Base-by-base conservation (phyloP, 2,329 filamentous ascomycete genomes). In the Diaporthe helianthi region DNA sequence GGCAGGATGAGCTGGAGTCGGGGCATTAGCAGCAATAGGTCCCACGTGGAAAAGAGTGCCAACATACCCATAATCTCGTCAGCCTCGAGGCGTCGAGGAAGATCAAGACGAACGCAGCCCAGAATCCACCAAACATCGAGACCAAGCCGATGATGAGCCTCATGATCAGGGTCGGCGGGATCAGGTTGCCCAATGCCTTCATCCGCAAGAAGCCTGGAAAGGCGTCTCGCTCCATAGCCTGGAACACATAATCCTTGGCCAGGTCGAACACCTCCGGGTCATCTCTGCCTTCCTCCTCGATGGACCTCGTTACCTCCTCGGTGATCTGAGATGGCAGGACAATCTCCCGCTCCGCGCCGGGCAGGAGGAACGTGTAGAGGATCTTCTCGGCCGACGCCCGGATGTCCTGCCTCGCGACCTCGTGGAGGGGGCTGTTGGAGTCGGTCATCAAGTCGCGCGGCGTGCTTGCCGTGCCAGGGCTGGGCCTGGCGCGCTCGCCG, bases 141-240 rank as follows among this genome's bases (percentile, higher is more conserved):
- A 96, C 84, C 65, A 99, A 86, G 44, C 95, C 96, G 73, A 97
- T 79, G 54, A 97, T 93, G 64, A 98, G 84, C 66, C 96, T 88
- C 74, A 97, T 86, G 77, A 98, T 89, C 74, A 97, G 90, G 55
- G 93, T 97, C 19, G 95, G 89, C 3, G 95, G 96, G 33, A 99
- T 95, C 17, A 99, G 86, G 77, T 99, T 99, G 71, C 97, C 97
- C 29, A 99, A 85, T 3, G 96, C 96, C 82, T 98, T 98, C 82
- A 93, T 93, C 77, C 95, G 89, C 70, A 99, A 85, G 81, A 99
- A 99, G 1, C 95, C 95, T 0, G 97, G 96, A 78, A 97, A 99
- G n/a, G 97, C 96, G 82, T 99, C 96, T 68, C 97, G 89, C 82
- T 99, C 97, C 96, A 99, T 99, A 41, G 97, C 97, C 81, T 99